A percentile compares a stretch with the other conserved stretches of the same genome.
Evolutionary conservation across 257 asterid genomes (phyloP).

Genomic region (Salvia rosmarinus): DNA sequence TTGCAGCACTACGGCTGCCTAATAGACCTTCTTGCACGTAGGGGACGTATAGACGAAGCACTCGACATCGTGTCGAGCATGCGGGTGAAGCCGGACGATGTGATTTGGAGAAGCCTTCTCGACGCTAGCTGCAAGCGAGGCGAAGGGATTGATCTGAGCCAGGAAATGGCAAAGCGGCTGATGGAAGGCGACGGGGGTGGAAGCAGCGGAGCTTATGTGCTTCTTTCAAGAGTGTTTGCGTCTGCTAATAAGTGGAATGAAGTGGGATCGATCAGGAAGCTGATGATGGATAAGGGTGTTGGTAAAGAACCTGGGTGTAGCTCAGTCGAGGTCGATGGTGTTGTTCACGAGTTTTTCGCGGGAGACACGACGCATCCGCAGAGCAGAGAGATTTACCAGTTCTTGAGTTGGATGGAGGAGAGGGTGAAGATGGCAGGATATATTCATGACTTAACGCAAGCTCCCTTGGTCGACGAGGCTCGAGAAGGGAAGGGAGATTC

Average conservation of each 20-base stretch:
- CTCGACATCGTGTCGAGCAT: constrained; percentile 60
- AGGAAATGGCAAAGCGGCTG: constrained; percentile 59
- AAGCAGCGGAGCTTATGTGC: constrained; percentile 67
- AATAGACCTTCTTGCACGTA: constrained; percentile 69
- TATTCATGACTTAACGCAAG: constrained; percentile 53
- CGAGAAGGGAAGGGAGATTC: constrained; percentile 51
- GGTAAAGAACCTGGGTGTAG: constrained; percentile 79
- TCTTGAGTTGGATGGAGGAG: constrained; percentile 54
- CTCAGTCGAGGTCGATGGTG: constrained; percentile 62
- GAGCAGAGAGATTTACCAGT: constrained; percentile 48
- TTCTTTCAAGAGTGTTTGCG: constrained; percentile 69
- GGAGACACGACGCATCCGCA: constrained; percentile 74
- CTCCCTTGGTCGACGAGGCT: constrained; percentile 56
- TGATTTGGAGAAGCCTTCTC: constrained; percentile 80
- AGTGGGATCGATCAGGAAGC: constrained; percentile 68
- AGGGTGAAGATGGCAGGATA: constrained; percentile 53
- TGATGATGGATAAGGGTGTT: constrained; percentile 68
- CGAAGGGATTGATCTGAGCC: constrained; percentile 52
- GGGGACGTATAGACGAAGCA: constrained; percentile 62
- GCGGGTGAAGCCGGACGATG: constrained; percentile 78
- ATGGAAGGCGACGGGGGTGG: constrained; percentile 43
- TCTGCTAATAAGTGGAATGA: constrained; percentile 73
- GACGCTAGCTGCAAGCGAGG: constrained; percentile 63
- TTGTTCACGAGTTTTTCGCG: constrained; percentile 68
- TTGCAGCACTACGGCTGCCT: constrained; percentile 86